Evolutionary conservation across 2,329 filamentous ascomycete species (phyloP), one percentile per base, ranked within the genome.

Genomic region (Diaporthe ilicicola): DNA sequence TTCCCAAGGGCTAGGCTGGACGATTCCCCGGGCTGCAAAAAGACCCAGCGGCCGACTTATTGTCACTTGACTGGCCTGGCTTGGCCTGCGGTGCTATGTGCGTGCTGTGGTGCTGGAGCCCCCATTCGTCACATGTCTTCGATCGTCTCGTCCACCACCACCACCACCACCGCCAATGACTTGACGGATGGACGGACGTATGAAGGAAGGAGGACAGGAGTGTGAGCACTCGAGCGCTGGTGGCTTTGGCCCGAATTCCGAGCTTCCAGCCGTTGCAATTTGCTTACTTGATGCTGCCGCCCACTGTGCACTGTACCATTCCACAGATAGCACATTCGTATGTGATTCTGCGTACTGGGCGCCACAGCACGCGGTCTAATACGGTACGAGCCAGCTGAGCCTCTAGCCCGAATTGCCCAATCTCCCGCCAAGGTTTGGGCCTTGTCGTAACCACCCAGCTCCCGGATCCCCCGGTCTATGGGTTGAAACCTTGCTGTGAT

Each of bases 11-110:
- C 59, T 29, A 50, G 59, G 59, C 59, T 64, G 15, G 59, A 64
- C 59, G 59, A 64, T 64, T 64, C 59, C 37, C 59, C 59, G 59
- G 44, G 56, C 29, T 22, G 17, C 5, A 37, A 13, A 19, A 22
- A 64, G 29, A 64, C 29, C 44, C 59, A 64, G 59, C 59, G 59
- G 59, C 59, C 59, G 42, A 29, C 17, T 46, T 37, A 22, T 29
- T 64, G 59, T 64, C 59, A 64, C 59, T 64, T 64, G 59, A 64
- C 59, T 64, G 59, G 59, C 8, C 44, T 48, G 59, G 59, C 44
- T 48, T 50, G 29, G 59, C 59, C 44, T 19, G 44, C 37, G 29
- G 59, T 50, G 44, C 42, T 48, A 50, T 48, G 59, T 64, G 59
- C 44, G 59, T 64, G 59, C 44, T 34, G 29, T 50, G 59, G 59